phyloP scores from a whole-genome alignment of 306 rosid species.

The Cucurbita pepo region DNA sequence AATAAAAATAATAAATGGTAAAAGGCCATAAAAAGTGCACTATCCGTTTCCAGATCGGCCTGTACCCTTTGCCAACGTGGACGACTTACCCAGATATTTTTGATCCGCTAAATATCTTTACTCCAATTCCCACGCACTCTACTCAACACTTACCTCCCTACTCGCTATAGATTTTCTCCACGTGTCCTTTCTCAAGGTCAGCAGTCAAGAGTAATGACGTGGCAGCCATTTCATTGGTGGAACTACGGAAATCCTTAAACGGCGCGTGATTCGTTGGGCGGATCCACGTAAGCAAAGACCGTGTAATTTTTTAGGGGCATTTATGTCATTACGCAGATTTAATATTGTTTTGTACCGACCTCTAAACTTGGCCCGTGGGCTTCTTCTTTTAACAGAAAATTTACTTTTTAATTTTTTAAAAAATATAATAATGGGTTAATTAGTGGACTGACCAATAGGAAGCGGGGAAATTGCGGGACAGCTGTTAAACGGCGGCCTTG shows the following conservation, averaged over 20 bases:
- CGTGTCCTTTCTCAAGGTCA: neutral
- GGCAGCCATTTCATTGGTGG: neutral
- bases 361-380: neutral
- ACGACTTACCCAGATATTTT: conserved; percentile 25
- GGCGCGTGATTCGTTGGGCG: conserved; percentile 1
- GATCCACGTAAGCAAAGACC: conserved; percentile 13
- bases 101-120: conserved; percentile 22
- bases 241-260: neutral
- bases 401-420: neutral
- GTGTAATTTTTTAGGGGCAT: neutral
- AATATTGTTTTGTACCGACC: conserved; percentile 2
- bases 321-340: conserved; percentile 20
- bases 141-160: neutral
- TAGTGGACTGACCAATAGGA: neutral
- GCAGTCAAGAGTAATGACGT: neutral
- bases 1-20: neutral
- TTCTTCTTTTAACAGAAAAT: neutral
- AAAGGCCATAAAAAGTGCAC: conserved; percentile 26
- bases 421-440: neutral
- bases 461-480: neutral
- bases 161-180: neutral
- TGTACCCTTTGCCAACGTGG: conserved; percentile 25
- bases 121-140: neutral
- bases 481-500: neutral
- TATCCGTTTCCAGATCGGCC: conserved; percentile 23